Base-by-base conservation (phyloP, 257 asterid species). In the Echites panduratus region DNA sequence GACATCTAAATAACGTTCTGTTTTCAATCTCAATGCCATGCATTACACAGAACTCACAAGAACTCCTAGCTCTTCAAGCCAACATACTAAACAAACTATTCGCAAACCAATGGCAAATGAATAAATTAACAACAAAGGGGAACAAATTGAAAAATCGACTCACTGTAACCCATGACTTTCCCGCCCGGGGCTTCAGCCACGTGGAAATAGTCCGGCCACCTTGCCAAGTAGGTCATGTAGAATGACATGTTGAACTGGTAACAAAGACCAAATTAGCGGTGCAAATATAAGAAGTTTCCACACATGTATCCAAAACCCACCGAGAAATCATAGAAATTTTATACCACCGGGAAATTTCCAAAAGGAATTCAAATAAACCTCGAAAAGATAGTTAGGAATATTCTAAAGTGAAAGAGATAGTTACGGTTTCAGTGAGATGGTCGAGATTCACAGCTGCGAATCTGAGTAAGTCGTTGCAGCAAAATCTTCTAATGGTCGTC, bases 141-240 rank as follows among this genome's bases (percentile, higher is more conserved):
- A 16, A 20, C 20, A 66, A 5, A 17, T 2, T 1, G 2, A 45
- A 44, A 22, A n/a, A 26, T 53, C 53, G 70, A 75, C 87, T 73
- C 45, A 83, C 84, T 84, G 78, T 84, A 84, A 11, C 88, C 88
- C 86, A 84, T 94, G 53, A 88, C 79, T 73, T 82, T 85, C 72
- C 86, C 80, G 52, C 97, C 97, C 16, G 96, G 95, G 73, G 96
- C 96, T 81, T 87, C 95, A 49, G 98, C 98, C 9, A 91, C 97
- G 48, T 91, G 96, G 65, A 94, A 94, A 79, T 92, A 95, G 78
- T 95, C 96, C 5, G 99, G 99, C 99, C 96, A 95, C 75, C 97
- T 87, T 9, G 98, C 98, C 90, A 95, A 73, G 86, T 95, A 92
- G 10, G 96, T 92, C 98, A 95, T 90, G 66, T 92, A 92, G 77